Evolutionary conservation across 2,329 filamentous ascomycete species (phyloP).

Genomic region (Ceratocystis cacaofunesta): DNA sequence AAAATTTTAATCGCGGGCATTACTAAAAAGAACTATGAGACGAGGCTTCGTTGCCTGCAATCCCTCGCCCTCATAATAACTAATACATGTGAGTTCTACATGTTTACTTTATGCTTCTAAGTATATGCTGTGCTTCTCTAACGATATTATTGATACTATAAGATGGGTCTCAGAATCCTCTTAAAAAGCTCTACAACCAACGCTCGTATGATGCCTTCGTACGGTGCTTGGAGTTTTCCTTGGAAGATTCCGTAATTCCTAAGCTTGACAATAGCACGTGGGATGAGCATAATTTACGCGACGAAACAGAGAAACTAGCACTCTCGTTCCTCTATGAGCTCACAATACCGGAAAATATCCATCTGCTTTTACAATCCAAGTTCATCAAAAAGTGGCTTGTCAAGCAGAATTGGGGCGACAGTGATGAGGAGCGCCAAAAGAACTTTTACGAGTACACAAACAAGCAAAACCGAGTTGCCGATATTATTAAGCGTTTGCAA

Average conservation of each 20-base stretch:
- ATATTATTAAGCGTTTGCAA: slow-evolving; percentile 36
- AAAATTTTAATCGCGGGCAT: slow-evolving; percentile 42
- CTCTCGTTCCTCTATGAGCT: slow-evolving; percentile 44
- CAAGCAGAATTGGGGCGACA: slow-evolving; percentile 53
- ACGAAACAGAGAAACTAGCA: slow-evolving; percentile 45
- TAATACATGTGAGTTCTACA: slow-evolving; percentile 22
- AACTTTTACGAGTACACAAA: slow-evolving; percentile 41
- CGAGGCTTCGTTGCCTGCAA: slow-evolving; percentile 41
- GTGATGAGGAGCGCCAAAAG: slow-evolving; percentile 34
- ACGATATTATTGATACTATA: neutral
- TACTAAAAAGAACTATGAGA: slow-evolving; percentile 42
- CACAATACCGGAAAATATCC: slow-evolving; percentile 34
- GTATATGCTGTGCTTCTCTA: neutral
- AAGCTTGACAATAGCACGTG: slow-evolving; percentile 40
- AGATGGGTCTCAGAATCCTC: slow-evolving; percentile 28
- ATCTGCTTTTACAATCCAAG: slow-evolving; percentile 43
- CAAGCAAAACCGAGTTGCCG: slow-evolving; percentile 29
- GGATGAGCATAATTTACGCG: slow-evolving; percentile 49
- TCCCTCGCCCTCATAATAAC: slow-evolving; percentile 40
- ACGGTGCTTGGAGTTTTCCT: slow-evolving; percentile 42
- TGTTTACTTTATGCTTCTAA: neutral
- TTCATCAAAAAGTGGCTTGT: slow-evolving; percentile 62
- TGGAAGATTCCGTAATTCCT: slow-evolving; percentile 35
- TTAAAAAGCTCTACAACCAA: slow-evolving; percentile 30
- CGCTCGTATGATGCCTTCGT: slow-evolving; percentile 43